Conservation (phyloP, 306 rosid species). For the Elaeagnus macrophylla region DNA sequence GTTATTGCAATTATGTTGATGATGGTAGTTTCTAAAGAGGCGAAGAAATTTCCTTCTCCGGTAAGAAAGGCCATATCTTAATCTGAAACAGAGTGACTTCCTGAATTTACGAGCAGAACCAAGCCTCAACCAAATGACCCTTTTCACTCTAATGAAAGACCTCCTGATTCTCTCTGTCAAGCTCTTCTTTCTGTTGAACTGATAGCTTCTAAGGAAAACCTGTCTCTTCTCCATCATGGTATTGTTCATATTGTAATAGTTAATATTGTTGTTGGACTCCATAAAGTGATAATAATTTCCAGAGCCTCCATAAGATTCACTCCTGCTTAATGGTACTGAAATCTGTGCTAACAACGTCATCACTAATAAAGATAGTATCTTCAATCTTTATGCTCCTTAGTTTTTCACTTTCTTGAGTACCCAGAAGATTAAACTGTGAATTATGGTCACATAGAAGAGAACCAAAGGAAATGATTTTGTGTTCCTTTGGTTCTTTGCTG, state of each 20-base stretch:
- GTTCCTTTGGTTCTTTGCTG: background rate
- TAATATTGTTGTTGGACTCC: slow-evolving; percentile 17
- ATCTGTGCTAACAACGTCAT: slow-evolving; percentile 24
- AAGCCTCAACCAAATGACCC: slow-evolving; percentile 38
- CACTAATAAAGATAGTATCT: background rate
- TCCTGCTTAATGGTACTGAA: slow-evolving; percentile 27
- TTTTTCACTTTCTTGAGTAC: too few species aligned
- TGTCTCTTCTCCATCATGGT: slow-evolving; percentile 74
- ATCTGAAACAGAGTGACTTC: slow-evolving; percentile 32
- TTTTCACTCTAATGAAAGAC: slow-evolving; percentile 44
- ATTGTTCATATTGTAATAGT: slow-evolving; percentile 10
- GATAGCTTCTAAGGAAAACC: slow-evolving; percentile 70
- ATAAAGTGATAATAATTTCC: slow-evolving; percentile 10
- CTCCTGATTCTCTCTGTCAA: slow-evolving; percentile 44
- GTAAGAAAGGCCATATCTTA: slow-evolving; percentile 42
- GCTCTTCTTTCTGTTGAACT: slow-evolving; percentile 54
- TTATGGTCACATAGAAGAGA: background rate
- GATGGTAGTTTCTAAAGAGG: slow-evolving; percentile 24
- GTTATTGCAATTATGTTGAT: slow-evolving; percentile 11
- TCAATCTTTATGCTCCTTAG: too few species aligned
- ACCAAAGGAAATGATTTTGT: background rate
- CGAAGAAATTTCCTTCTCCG: slow-evolving; percentile 50
- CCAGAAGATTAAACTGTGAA: too few species aligned
- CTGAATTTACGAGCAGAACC: slow-evolving; percentile 31
- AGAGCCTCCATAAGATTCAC: slow-evolving; percentile 36